A percentile compares a stretch with the other conserved stretches of the same genome.
Evolutionary conservation across 495 filamentous ascomycete genomes (phyloP).

Genomic region (Neurospora sp.): DNA sequence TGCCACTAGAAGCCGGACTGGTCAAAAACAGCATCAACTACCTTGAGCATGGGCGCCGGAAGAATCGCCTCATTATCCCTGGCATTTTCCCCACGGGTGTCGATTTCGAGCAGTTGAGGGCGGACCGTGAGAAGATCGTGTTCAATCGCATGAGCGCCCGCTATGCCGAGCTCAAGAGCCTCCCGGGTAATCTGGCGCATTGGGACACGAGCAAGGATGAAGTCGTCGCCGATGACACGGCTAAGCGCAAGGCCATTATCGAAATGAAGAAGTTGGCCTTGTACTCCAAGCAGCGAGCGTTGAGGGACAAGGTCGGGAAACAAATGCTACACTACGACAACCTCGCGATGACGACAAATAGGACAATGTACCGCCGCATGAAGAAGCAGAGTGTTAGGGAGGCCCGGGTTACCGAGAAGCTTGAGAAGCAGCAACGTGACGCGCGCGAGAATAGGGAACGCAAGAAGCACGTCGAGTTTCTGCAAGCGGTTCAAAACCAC

Average conservation of each 20-base stretch:
- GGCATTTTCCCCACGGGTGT: slow-evolving; percentile 84
- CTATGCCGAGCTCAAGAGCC: slow-evolving; percentile 67
- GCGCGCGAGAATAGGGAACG: slow-evolving; percentile 88
- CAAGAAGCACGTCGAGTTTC: slow-evolving; percentile 88
- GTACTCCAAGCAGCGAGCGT: slow-evolving; percentile 70
- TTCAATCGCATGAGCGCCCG: slow-evolving; percentile 83
- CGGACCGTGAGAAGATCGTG: slow-evolving; percentile 76
- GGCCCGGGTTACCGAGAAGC: slow-evolving; percentile 91
- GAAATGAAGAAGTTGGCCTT: slow-evolving; percentile 82
- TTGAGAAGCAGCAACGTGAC: slow-evolving; percentile 97
- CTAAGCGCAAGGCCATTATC: slow-evolving; percentile 84
- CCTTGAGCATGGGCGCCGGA: slow-evolving; percentile 60
- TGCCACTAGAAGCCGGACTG: slow-evolving; percentile 49
- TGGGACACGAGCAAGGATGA: slow-evolving; percentile 72
- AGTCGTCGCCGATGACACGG: slow-evolving; percentile 63
- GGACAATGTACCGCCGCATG: slow-evolving; percentile 76
- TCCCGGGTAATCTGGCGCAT: slow-evolving; percentile 71
- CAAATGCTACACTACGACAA: slow-evolving; percentile 92
- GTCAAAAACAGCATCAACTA: slow-evolving; percentile 57
- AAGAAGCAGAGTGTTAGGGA: slow-evolving; percentile 97
- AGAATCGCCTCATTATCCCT: slow-evolving; percentile 66
- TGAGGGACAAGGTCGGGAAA: slow-evolving; percentile 75
- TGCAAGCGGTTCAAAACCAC: slow-evolving; percentile 58
- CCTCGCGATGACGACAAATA: slow-evolving; percentile 88
- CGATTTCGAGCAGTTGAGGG: slow-evolving; percentile 67